Base-by-base conservation (phyloP, 2,329 filamentous ascomycete genomes). In the Cercospora sp. region DNA sequence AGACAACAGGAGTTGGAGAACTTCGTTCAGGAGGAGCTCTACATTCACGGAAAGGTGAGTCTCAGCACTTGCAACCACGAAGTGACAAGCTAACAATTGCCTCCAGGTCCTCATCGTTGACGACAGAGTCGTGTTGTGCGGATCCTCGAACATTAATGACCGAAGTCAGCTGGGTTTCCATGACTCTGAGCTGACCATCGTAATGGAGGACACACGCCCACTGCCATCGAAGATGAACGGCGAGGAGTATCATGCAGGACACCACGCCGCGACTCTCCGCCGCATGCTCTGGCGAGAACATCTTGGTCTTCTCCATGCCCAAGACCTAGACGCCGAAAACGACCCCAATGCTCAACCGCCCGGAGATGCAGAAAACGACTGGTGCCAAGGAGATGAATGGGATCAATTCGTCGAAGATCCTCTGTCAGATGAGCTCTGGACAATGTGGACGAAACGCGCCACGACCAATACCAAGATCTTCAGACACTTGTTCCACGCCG, bases 21-120 rank as follows among this genome's bases (percentile, higher is more conserved):
- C 77, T 96, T 95, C 84, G 90, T 98, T 68, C 94, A 97, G 77
- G 95, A 99, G 78, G 94, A 99, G 79, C 86, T 98, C 1, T 99
- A 99, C 78, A 90, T 98, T 59, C 95, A 99, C 79, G 91, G 89
- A 30, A 99, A 98, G 82, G 85, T 97, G 59, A 73, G 69, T 40
- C 1, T 3, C 9, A 10, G 1, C 10, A 3, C 9, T 13, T 2
- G 12, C 12, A 58, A 10, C 8, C 21, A 13, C 6, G 5, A 49
- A 10, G 28, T 9, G 13, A 59, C 16, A 26, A 51, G 45, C 70
- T 74, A 60, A 75, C 70, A 13, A 13, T 32, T 6, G 13, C 21
- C 6, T 3, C 5, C 60, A 79, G 77, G 79, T 85, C 64, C 86
- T 95, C 72, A 94, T 97, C 73, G 91, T 90, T 1, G 94, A 98